phyloP scores from a whole-genome alignment of 805 yeast genomes.

The Saccharomyces mikatae region DNA sequence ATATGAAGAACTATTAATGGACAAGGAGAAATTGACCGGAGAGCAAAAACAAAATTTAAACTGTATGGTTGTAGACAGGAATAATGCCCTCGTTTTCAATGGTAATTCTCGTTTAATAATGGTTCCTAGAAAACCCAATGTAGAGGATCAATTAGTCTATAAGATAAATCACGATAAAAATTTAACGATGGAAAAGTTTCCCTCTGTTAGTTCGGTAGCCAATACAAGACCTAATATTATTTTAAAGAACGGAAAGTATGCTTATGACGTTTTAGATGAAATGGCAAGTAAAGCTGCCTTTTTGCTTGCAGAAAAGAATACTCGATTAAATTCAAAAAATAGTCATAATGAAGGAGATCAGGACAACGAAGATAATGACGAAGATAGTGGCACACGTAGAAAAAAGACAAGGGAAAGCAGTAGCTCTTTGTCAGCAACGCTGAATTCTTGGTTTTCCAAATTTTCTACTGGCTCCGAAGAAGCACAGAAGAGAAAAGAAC shows the following conservation, averaged over 20 bases:
- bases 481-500: slow-evolving; percentile 4
- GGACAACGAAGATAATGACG: background rate
- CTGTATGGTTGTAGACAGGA: background rate
- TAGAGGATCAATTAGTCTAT: slow-evolving; percentile 11
- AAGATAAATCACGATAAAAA: slow-evolving; percentile 5
- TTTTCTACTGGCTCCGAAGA: background rate
- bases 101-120: slow-evolving; percentile 20
- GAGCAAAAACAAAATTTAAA: background rate
- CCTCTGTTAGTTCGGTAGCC: slow-evolving; percentile 11
- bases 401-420: background rate
- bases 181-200: slow-evolving; percentile 1
- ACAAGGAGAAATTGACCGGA: slow-evolving; percentile 2
- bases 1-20: slow-evolving; percentile 8
- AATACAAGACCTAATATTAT: slow-evolving; percentile 15
- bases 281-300: slow-evolving; percentile 15
- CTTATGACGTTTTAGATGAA: slow-evolving; percentile 23
- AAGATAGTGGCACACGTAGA: background rate
- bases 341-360: background rate
- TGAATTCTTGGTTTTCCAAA: slow-evolving; percentile 1
- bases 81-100: slow-evolving; percentile 15
- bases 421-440: background rate
- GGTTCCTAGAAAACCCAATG: slow-evolving; percentile 7
- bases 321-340: background rate
- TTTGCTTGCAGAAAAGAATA: slow-evolving; percentile 9
- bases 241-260: slow-evolving; percentile 16